phyloP scores from a whole-genome alignment of 108 stramenopile species.

The Parietichytrium sp. region DNA sequence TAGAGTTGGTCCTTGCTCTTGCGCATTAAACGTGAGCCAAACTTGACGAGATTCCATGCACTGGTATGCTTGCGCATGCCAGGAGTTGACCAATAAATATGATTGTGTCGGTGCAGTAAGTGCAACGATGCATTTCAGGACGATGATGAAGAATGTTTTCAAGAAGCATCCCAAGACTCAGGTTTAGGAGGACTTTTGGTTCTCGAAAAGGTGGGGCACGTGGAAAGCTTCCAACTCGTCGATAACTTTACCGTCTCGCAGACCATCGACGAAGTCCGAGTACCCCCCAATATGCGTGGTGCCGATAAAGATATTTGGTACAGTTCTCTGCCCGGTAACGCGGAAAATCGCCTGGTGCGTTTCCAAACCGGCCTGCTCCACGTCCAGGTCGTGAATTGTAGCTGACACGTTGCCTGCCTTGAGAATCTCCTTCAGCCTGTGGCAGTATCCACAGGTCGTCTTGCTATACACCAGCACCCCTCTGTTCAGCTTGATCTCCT shows the following conservation, averaged over 20 bases:
- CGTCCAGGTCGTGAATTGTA: conserved; percentile 59
- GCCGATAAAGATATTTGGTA: conserved; percentile 84
- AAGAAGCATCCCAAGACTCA: too few relatives aligned
- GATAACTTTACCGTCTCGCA: not conserved
- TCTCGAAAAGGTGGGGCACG: too few relatives aligned
- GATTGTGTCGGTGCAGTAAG: too few relatives aligned
- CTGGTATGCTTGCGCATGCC: too few relatives aligned
- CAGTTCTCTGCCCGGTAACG: conserved; percentile 78
- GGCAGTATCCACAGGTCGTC: not conserved
- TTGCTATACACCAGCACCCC: conserved; percentile 35
- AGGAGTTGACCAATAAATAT: too few relatives aligned
- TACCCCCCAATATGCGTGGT: conserved; percentile 73
- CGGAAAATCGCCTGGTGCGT: conserved; percentile 64
- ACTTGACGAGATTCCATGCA: too few relatives aligned
- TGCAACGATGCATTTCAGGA: too few relatives aligned
- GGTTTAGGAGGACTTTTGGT: too few relatives aligned
- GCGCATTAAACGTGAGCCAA: too few relatives aligned
- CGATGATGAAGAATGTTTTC: too few relatives aligned
- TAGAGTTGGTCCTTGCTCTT: too few relatives aligned
- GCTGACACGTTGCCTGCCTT: not conserved
- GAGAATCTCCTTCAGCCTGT: not conserved
- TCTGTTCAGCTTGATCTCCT: not conserved
- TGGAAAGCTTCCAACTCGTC: not conserved
- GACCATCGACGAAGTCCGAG: not conserved
- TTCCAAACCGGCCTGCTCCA: conserved; percentile 34